Conservation (phyloP, 2,329 filamentous ascomycete species). For the Aspergillus quadricinctus region DNA sequence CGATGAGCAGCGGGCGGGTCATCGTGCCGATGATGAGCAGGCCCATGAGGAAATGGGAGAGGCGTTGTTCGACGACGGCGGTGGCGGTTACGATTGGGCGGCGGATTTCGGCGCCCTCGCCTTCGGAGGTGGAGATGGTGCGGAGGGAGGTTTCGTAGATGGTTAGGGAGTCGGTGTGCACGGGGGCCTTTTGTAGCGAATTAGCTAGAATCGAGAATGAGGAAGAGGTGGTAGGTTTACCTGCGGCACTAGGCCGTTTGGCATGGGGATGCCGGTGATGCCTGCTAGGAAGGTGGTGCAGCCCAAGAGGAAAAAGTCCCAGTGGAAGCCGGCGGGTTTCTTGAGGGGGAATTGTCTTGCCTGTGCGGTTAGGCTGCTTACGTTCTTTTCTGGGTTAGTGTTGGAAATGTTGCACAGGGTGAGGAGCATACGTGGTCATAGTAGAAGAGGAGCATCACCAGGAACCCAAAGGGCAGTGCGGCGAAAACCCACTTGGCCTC, state of each 20-base stretch:
- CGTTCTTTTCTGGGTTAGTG: constrained; percentile 42
- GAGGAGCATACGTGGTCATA: constrained; percentile 75
- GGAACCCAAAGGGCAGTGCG: constrained; percentile 73
- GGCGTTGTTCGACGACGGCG: constrained; percentile 60
- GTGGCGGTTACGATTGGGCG: constrained; percentile 37
- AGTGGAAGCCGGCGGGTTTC: constrained; percentile 77
- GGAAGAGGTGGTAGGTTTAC: no score
- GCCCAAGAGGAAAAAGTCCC: constrained; percentile 75
- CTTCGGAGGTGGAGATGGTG: constrained; percentile 56
- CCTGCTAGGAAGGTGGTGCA: constrained; percentile 69
- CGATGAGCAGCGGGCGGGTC: constrained; percentile 65
- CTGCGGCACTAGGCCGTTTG: constrained; percentile 65
- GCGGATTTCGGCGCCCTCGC: constrained; percentile 57
- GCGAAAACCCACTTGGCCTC: constrained; percentile 67
- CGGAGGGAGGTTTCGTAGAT: constrained; percentile 73
- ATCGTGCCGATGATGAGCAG: constrained; percentile 72
- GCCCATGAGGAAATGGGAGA: constrained; percentile 71
- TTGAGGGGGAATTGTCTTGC: constrained; percentile 72
- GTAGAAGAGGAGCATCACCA: constrained; percentile 78
- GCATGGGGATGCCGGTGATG: constrained; percentile 69
- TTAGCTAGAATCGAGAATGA: no score
- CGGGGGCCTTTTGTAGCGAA: constrained; percentile 40
- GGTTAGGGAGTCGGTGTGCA: constrained; percentile 56
- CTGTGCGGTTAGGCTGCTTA: constrained; percentile 72
- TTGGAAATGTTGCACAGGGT: constrained; percentile 9